Conservation (phyloP, 768 basidiomycete genomes). For the Leccinum variicolor region DNA sequence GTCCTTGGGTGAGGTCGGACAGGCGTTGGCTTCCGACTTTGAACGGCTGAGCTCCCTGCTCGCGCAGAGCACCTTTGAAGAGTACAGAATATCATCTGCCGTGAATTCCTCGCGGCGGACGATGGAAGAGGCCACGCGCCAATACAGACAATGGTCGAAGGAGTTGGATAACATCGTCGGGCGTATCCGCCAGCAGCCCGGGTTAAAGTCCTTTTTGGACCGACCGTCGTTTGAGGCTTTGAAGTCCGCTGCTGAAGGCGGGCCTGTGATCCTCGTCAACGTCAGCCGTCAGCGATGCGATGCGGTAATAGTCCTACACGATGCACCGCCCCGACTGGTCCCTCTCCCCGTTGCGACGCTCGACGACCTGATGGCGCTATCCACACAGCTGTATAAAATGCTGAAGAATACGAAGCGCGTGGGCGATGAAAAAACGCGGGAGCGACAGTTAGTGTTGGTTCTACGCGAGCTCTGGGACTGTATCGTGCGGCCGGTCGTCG, state of each 20-base stretch:
- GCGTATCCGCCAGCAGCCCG: slow-evolving; percentile 22
- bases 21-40: slow-evolving; percentile 24
- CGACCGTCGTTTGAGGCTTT: slow-evolving; percentile 19
- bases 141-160: slow-evolving; percentile 13
- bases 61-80: not conserved
- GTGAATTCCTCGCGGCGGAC: slow-evolving; percentile 1
- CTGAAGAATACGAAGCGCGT: not conserved
- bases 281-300: slow-evolving; percentile 33
- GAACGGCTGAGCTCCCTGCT: slow-evolving; percentile 19
- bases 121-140: slow-evolving; percentile 13
- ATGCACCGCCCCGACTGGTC: slow-evolving; percentile 16
- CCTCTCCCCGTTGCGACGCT: slow-evolving; percentile 16
- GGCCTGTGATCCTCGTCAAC: slow-evolving; percentile 39
- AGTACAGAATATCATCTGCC: not conserved
- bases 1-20: slow-evolving; percentile 10
- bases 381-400: not conserved
- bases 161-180: slow-evolving; percentile 19
- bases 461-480: slow-evolving; percentile 26
- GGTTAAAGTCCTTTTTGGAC: slow-evolving; percentile 32
- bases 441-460: slow-evolving; percentile 7
- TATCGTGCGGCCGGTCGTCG: slow-evolving; percentile 20
- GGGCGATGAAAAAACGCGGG: slow-evolving; percentile 24
- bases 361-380: slow-evolving; percentile 8
- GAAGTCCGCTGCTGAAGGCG: slow-evolving; percentile 20
- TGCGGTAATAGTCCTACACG: slow-evolving; percentile 33